Percentiles rank a stretch among this genome's conserved stretches.
Conservation (phyloP, 2,329 filamentous ascomycete species). For the Sordariomycetes sp. region DNA sequence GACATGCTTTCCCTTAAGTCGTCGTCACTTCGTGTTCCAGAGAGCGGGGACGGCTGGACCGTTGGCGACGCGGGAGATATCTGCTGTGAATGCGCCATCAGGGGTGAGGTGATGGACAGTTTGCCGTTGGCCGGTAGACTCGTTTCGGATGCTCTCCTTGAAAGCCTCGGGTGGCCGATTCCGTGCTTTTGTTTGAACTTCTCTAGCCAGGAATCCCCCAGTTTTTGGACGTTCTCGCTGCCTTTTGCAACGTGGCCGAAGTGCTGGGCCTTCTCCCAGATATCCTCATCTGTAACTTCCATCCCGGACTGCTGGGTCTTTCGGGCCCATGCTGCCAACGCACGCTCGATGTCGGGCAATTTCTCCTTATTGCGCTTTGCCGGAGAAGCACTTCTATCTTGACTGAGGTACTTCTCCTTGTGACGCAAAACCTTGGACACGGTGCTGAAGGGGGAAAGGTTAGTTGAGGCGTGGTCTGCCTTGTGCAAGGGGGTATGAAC, state of each 20-base stretch:
- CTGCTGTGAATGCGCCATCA: slow-evolving; percentile 26
- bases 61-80: slow-evolving; percentile 64
- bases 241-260: slow-evolving; percentile 62
- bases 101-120: slow-evolving; percentile 21
- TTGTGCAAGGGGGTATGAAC: background rate
- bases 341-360: slow-evolving; percentile 80
- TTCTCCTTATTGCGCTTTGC: slow-evolving; percentile 76
- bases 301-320: slow-evolving; percentile 69
- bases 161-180: slow-evolving; percentile 32
- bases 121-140: slow-evolving; percentile 52
- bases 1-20: slow-evolving; percentile 41
- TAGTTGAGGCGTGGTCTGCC: background rate
- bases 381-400: slow-evolving; percentile 64
- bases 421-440: slow-evolving; percentile 96
- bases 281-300: slow-evolving; percentile 63
- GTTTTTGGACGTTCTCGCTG: slow-evolving; percentile 47
- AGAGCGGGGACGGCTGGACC: slow-evolving; percentile 53
- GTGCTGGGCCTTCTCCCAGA: slow-evolving; percentile 70
- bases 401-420: slow-evolving; percentile 85
- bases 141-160: slow-evolving; percentile 47
- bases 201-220: slow-evolving; percentile 73
- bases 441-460: slow-evolving; percentile 45
- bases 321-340: slow-evolving; percentile 74
- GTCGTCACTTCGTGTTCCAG: slow-evolving; percentile 57
- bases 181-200: slow-evolving; percentile 90